Evolutionary conservation across 139 green algal species (phyloP), one percentile per base, ranked within the genome.

Genomic region (Penium margaritaceum): DNA sequence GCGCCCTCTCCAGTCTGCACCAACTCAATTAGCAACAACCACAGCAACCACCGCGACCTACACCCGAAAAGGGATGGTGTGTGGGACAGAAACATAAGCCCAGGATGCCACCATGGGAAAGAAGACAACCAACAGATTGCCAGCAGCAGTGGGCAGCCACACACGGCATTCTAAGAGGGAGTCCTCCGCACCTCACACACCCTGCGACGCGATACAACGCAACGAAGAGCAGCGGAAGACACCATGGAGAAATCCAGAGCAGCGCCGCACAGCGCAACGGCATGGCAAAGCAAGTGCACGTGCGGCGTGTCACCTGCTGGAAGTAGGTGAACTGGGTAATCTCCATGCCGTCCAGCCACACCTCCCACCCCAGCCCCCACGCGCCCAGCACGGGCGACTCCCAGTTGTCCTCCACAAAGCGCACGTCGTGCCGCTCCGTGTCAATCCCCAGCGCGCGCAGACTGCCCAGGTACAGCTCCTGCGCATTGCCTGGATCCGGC

Each of bases 311-410:
- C 72, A 79, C 82, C 84, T 97, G 90, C 84, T 99, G 94, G 78
- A 99, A 97, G 85, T 98, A 99, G 2, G 94, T 99, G 88, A 98
- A 99, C 85, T 99, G 92, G 9, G 93, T 96, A 32, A 97, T 89
- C 87, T 98, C 92, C 91, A 96, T 96, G 53, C 93, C 93, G 78
- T 98, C 91, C 73, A 97, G 82, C 92, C 92, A 97, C 60, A 97
- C 91, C 79, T 98, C 94, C 94, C 94, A 99, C 29, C 94, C 94
- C 35, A 98, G 85, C 7, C 94, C 93, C 94, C 92, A 99, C 34
- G 92, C 92, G 4, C 93, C 93, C 65, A 99, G 85, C 70, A 94
- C 94, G 1, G 95, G 94, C 51, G 74, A 89, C 87, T 98, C 94
- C 94, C 94, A 99, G 81, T 99, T 98, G 86, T 99, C 95, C 83